These are phyloP conservation scores for Coemansia sp. DNA, from an alignment of 192 early-diverging fungal genomes.

Conservation along the genomic window DNA sequence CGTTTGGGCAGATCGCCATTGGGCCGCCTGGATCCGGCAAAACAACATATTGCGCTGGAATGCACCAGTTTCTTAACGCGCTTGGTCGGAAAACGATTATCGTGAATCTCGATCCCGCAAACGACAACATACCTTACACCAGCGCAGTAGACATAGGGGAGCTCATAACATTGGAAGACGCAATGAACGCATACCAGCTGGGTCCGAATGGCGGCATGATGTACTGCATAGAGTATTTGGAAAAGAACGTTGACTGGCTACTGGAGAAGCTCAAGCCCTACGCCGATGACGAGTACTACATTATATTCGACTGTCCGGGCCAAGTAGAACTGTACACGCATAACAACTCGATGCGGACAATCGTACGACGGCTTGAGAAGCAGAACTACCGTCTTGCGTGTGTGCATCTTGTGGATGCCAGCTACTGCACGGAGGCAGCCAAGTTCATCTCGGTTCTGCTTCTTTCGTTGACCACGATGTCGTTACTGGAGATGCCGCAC, in stretches of 20 bases:
- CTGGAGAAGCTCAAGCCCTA: conserved; percentile 65
- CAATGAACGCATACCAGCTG: conserved; percentile 83
- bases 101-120: conserved; percentile 99
- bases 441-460: conserved; percentile 92
- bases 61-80: conserved; percentile 83
- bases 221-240: conserved; percentile 93
- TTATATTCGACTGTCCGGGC: conserved; percentile 96
- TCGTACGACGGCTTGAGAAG: conserved; percentile 71
- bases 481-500: conserved; percentile 92
- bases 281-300: conserved; percentile 66
- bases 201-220: conserved; percentile 98
- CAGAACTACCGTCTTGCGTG: conserved; percentile 66
- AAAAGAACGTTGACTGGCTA: conserved; percentile 92
- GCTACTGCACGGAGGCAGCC: conserved; percentile 88
- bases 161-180: conserved; percentile 90
- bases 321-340: conserved; percentile 99
- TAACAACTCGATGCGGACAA: conserved; percentile 76
- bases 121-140: conserved; percentile 82
- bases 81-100: conserved; percentile 78
- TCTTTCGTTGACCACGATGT: conserved; percentile 88
- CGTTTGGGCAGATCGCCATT: conserved; percentile 79
- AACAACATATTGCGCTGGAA: conserved; percentile 91
- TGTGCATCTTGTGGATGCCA: conserved; percentile 88
- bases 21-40: conserved; percentile 95
- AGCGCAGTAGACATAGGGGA: conserved; percentile 83